Conservation (phyloP, 2,329 filamentous ascomycete species). For the Daldinia sp. region DNA sequence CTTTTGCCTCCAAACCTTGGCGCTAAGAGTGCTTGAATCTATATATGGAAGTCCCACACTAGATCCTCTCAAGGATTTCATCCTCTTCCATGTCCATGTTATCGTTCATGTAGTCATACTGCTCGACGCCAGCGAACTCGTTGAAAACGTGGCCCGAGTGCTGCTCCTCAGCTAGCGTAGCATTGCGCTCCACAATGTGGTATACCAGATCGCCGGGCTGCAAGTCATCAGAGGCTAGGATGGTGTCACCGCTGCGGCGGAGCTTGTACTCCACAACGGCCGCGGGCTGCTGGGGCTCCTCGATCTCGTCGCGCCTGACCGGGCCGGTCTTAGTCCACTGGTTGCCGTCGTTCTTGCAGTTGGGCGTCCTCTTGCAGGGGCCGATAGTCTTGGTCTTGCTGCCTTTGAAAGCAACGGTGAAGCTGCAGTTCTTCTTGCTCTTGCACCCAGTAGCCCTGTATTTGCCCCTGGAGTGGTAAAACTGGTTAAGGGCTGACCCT, state of each 20-base stretch:
- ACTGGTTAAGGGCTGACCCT: neutral
- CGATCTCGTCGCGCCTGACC: neutral
- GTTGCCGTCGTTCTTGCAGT: conserved; percentile 6
- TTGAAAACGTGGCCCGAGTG: neutral
- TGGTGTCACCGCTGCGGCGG: conserved; percentile 1
- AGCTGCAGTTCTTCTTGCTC: neutral
- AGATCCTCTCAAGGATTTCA: conserved; percentile 3
- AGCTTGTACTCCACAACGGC: conserved; percentile 2
- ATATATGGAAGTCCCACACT: neutral
- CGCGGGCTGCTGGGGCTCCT: neutral
- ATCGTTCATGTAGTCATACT: conserved; percentile 5
- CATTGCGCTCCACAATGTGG: conserved; percentile 5
- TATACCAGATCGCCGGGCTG: conserved; percentile 6
- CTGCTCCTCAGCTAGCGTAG: conserved; percentile 1
- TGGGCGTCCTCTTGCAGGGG: conserved; percentile 3
- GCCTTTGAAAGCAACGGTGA: conserved; percentile 6
- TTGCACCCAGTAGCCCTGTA: neutral
- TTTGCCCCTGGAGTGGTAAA: conserved; percentile 2
- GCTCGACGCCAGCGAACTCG: neutral
- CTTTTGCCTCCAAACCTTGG: neutral
- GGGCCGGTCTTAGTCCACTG: neutral
- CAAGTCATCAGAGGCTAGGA: neutral
- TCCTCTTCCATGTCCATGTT: conserved; percentile 6
- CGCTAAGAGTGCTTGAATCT: neutral
- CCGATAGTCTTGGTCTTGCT: neutral